phyloP scores from a whole-genome alignment of 176 grass and related monocot genomes.

The Aegilops longissima region DNA sequence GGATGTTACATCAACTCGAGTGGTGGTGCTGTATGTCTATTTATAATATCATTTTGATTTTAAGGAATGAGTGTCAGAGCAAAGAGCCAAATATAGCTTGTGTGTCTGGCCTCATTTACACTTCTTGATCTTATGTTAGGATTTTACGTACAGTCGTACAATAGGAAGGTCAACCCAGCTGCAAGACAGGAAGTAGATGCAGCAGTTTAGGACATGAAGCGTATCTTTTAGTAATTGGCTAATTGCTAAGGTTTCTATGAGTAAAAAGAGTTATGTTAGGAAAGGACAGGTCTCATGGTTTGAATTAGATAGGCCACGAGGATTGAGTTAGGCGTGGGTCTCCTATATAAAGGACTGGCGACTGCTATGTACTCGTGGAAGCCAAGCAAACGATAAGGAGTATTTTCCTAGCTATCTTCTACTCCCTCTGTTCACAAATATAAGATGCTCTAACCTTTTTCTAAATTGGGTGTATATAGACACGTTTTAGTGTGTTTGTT shows the following conservation, averaged over 20 bases:
- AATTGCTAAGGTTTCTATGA: background rate
- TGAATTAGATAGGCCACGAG: background rate
- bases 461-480: no score
- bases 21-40: background rate
- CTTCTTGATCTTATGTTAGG: background rate
- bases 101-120: background rate
- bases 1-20: slow-evolving; percentile 7
- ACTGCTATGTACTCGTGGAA: background rate
- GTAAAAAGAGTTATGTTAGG: background rate
- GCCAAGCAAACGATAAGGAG: background rate
- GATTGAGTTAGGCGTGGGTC: background rate
- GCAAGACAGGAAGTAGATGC: background rate
- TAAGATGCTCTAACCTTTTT: no score
- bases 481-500: no score
- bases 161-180: background rate
- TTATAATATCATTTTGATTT: background rate
- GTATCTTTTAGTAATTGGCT: background rate
- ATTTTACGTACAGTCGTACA: background rate
- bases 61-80: background rate
- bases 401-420: background rate
- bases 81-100: background rate
- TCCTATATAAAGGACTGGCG: background rate
- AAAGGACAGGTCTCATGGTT: background rate
- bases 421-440: no score
- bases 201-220: background rate